Evolutionary conservation across 2,329 filamentous ascomycete genomes (phyloP).

Genomic region (Pseudogymnoascus verrucosus): DNA sequence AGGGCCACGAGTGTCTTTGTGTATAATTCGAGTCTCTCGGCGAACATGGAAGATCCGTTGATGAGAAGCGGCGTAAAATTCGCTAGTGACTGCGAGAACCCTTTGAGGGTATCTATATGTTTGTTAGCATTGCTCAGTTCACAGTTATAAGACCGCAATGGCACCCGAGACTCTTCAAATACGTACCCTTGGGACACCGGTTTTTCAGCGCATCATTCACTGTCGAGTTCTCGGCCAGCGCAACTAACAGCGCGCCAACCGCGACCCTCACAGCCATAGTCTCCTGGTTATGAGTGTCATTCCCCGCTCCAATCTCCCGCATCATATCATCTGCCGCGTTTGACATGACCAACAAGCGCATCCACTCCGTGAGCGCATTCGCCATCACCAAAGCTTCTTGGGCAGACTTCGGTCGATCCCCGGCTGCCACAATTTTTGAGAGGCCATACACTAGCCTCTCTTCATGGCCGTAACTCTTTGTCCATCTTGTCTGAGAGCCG

Average conservation of each 20-base stretch:
- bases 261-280: constrained; percentile 56
- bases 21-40: constrained; percentile 46
- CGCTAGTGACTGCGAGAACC: constrained; percentile 42
- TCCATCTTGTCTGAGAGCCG: constrained; percentile 37
- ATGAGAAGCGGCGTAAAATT: constrained; percentile 49
- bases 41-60: constrained; percentile 45
- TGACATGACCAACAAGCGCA: constrained; percentile 47
- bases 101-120: constrained; percentile 37
- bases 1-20: constrained; percentile 46
- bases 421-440: constrained; percentile 33
- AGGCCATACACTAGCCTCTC: constrained; percentile 27
- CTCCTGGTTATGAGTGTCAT: constrained; percentile 39
- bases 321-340: constrained; percentile 40
- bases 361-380: constrained; percentile 47
- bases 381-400: constrained; percentile 44
- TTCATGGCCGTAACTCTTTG: constrained; percentile 43
- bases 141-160: no score
- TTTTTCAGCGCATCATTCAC: constrained; percentile 47
- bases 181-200: constrained; percentile 45
- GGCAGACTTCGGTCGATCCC: constrained; percentile 37
- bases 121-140: constrained; percentile 9
- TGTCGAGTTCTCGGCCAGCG: constrained; percentile 50
- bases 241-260: constrained; percentile 54
- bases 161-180: constrained; percentile 13
- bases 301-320: constrained; percentile 33